Percentiles rank a stretch among this genome's conserved stretches.
These are phyloP conservation scores for Nemania sp. DNA, from an alignment of 2,329 filamentous ascomycete species.

Conservation along the genomic window DNA sequence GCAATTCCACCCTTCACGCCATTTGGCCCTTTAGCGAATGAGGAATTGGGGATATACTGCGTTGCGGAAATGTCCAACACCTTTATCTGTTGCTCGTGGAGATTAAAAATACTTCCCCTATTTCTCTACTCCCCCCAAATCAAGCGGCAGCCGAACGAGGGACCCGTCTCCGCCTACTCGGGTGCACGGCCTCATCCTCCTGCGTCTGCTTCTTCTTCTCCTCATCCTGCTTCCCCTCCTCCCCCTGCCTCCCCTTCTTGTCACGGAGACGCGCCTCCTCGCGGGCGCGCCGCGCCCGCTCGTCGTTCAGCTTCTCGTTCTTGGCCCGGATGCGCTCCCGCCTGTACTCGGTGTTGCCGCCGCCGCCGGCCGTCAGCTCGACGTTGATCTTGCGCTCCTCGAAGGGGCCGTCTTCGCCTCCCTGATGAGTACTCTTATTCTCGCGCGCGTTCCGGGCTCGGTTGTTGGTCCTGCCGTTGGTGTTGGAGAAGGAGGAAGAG, in stretches of 20 bases:
- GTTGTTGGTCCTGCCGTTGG: background rate
- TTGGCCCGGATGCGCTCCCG: conserved; percentile 80
- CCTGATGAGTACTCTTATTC: background rate
- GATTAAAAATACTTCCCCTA: too few relatives aligned
- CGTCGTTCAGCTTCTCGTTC: conserved; percentile 81
- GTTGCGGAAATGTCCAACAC: too few relatives aligned
- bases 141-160: conserved; percentile 14
- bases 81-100: too few relatives aligned
- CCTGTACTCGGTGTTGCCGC: conserved; percentile 74
- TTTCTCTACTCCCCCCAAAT: background rate
- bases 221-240: conserved; percentile 34
- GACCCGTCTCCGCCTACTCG: conserved; percentile 50
- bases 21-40: too few relatives aligned
- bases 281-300: conserved; percentile 55
- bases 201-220: conserved; percentile 30
- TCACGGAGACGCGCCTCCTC: conserved; percentile 48
- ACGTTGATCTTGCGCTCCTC: conserved; percentile 80
- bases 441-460: background rate
- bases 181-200: conserved; percentile 49
- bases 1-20: too few relatives aligned
- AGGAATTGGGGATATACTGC: too few relatives aligned
- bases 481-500: background rate
- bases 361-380: conserved; percentile 89
- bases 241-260: conserved; percentile 42
- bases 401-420: background rate